Base-by-base conservation (phyloP, 352 stramenopile species). In the Globisporangium lucens region DNA sequence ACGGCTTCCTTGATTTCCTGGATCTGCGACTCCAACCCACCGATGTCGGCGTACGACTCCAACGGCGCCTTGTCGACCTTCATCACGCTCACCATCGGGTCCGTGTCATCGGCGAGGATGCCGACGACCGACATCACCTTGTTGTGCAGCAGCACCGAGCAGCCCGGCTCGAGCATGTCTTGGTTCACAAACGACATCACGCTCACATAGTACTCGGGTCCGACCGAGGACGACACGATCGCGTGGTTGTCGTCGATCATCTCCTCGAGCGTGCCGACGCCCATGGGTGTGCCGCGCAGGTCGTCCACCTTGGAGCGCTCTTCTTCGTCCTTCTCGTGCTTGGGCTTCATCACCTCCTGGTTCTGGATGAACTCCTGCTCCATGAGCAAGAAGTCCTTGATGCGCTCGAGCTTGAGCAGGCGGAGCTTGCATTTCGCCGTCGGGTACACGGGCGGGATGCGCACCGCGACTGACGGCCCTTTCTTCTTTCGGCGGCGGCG, bases 171-270 rank as follows among this genome's bases (percentile, higher is more conserved):
- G 41, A 99, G 85, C 86, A 99, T 96, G 82, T 99, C 98, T 76
- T 99, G 97, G 89, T 99, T 99, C 56, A 99, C 98, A 75, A 99
- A 99, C 27, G 93, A 99, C 77, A 99, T 94, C 75, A 99, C 98
- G 72, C 98, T 98, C 47, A 99, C 98, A 69, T 99, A 99, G 77
- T 99, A 99, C 80, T 99, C 98, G 2, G 98, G 97, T 0, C 98
- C 98, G 38, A 99, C 97, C 36, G 85, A 98, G 13, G 94, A 98
- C 38, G 92, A 98, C 35, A 99, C 98, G 76, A 99, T 99, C 30
- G 97, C 97, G 81, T 99, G 98, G 81, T 99, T 99, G 80, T 99
- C 98, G 81, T 99, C 98, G 74, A 99, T 99, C 80, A 99, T 98
- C 83, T 99, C 98, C 76, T 99, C 98, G 9, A 99, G 84, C 43